Base-by-base conservation (phyloP, 78 protist species). In the Dictyostelium firmibasis region DNA sequence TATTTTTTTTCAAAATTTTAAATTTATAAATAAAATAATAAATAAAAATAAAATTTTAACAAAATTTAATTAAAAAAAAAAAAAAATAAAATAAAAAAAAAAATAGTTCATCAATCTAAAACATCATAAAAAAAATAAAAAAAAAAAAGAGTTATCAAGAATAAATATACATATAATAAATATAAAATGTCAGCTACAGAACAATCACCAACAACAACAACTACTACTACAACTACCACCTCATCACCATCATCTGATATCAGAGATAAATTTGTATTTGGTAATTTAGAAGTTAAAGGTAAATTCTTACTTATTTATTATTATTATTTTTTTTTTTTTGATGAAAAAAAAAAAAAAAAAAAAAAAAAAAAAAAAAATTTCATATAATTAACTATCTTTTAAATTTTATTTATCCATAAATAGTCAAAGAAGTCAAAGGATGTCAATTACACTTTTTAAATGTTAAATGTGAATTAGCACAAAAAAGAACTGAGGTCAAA, bases 341-440 rank as follows among this genome's bases (percentile, higher is more conserved):
- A n/a, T n/a, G n/a, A n/a, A n/a, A n/a, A n/a, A n/a, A n/a, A n/a
- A n/a, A n/a, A n/a, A n/a, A n/a, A n/a, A n/a, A n/a, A n/a, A 20
- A 8, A 20, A 20, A 18, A 33, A 75, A 18, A 18, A 11, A 20
- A 11, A 33, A 27, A 16, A 10, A 3, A 29, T 33, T 27, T 9
- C 57, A 23, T 4, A 50, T n/a, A 7, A 27, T n/a, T 7, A 16
- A 83, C 7, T 43, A 20, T 25, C 11, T 31, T 57, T 16, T 57
- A 53, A 81, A 9, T 53, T 31, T 53, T 29, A 6, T 29, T 57
- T 20, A 25, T 29, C 60, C 60, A 10, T 57, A 31, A 44, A 70
- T 35, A 86, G 92, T 88, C 7, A 81, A 81, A 47, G 94, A 89
- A 50, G 94, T 89, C 38, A 89, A 77, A 50, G 94, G 94, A 44